Evolutionary conservation across 768 basidiomycete species (phyloP).

Genomic region (Mycena leptocephala): DNA sequence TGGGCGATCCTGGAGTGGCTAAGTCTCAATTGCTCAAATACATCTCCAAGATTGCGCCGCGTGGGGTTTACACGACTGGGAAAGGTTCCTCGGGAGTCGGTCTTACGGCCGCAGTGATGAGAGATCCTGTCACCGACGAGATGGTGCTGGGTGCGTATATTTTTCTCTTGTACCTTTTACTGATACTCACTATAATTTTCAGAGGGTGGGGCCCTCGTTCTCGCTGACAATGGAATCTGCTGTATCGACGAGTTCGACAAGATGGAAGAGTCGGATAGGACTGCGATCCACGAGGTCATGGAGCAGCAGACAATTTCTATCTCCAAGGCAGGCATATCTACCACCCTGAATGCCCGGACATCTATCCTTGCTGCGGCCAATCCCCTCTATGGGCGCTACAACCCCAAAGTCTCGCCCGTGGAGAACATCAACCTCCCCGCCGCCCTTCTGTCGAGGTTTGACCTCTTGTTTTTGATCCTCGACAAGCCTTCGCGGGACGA

Average conservation of each 20-base stretch:
- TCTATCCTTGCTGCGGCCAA: constrained; percentile 99
- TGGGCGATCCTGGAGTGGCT: constrained; percentile 99
- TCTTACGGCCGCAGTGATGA: constrained; percentile 98
- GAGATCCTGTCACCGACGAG: constrained; percentile 99
- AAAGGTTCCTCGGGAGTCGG: constrained; percentile 99
- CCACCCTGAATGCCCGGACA: constrained; percentile 96
- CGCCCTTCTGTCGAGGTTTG: constrained; percentile 96
- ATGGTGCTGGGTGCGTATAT: constrained; percentile 92
- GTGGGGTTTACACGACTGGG: constrained; percentile 98
- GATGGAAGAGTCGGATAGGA: constrained; percentile 98
- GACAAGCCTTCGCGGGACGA: constrained; percentile 97
- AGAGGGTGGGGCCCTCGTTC: constrained; percentile 99
- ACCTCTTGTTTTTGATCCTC: constrained; percentile 95
- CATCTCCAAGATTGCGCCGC: constrained; percentile 97
- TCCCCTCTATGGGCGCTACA: constrained; percentile 98
- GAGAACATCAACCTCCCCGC: constrained; percentile 99
- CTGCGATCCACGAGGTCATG: constrained; percentile 99
- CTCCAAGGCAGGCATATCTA: constrained; percentile 99
- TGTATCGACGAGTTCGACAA: constrained; percentile 99
- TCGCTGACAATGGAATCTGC: constrained; percentile 99
- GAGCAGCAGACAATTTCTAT: constrained; percentile 99
- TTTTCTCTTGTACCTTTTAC: not conserved
- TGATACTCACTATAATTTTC: constrained; percentile 29
- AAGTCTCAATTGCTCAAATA: constrained; percentile 98
- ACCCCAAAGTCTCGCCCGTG: constrained; percentile 96